Percentiles rank a stretch among this genome's conserved stretches.
Evolutionary conservation across 495 filamentous ascomycete species (phyloP).

Genomic region (Xylaria palmicola): DNA sequence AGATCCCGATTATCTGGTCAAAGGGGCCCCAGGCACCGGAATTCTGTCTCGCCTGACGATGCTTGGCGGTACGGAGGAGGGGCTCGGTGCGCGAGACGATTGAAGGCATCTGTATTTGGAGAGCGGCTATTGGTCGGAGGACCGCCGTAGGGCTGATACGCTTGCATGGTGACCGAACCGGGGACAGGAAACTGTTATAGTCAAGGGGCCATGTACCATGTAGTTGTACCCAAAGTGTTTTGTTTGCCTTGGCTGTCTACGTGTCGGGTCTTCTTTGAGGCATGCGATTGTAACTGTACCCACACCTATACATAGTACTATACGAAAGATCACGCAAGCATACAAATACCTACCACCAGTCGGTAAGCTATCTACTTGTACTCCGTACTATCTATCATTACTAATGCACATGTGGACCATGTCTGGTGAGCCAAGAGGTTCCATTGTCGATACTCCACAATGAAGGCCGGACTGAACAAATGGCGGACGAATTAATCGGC

Average conservation of each 20-base stretch:
- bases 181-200: not conserved
- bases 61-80: conserved; percentile 4
- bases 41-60: conserved; percentile 23
- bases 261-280: no score
- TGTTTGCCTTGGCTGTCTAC: no score
- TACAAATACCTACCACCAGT: no score
- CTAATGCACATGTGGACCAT: not conserved
- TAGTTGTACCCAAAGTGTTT: no score
- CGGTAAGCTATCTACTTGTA: no score
- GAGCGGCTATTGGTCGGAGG: not conserved
- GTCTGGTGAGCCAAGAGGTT: not conserved
- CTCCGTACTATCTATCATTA: no score
- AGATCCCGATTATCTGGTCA: conserved; percentile 6
- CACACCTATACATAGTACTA: no score
- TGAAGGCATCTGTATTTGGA: conserved; percentile 1
- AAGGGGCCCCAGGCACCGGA: conserved; percentile 30
- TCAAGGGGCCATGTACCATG: no score
- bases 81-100: conserved; percentile 1
- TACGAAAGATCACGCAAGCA: no score
- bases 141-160: conserved; percentile 3
- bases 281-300: no score
- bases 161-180: not conserved
- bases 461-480: not conserved
- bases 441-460: not conserved
- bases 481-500: conserved; percentile 5